Evolutionary conservation across 371 early-diverging fungal genomes (phyloP), one percentile per base, ranked within the genome.

Genomic region (Paramicrosporidium saccamoebae): DNA sequence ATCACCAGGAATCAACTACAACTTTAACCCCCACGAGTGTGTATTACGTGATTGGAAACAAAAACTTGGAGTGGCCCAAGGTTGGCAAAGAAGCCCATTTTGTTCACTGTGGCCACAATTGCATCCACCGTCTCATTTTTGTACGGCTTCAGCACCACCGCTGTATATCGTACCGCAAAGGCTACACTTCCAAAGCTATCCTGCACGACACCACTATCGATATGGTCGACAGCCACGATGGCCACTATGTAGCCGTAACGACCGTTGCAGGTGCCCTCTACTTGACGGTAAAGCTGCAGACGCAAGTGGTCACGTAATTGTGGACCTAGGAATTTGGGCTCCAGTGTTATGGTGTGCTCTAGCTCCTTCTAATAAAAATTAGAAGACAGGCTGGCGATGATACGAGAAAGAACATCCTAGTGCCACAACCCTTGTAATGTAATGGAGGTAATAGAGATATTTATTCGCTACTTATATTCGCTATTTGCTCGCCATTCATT

Each of bases 51-150:
- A 17, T 49, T 60, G 1, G 90, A 72, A 4, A 97, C 77, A 54
- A 94, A 97, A 6, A 94, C 71, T 35, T 69, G 61, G 13, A 97
- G 47, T 1, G 98, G 98, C 1, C 98, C 98, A 9, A 78, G 75
- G 28, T 77, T 78, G 6, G 73, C 81, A 46, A 86, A 88, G 37
- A 94, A 75, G 3, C 98, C 98, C 58, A 86, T 69, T 65, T 75
- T 79, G 37, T 77, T 90, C 7, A 92, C 88, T 14, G 66, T 69
- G 0, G 69, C 71, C 2, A 94, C 86, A 7, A 74, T 56, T 0
- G 75, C 96, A 41, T 98, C 94, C 2, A 95, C 49, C 1, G 95
- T 92, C 47, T 96, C 81, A 21, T 75, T 73, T 32, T 77, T 88
- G 46, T 74, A 82, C 10, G 95, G 94, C 37, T 79, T 88, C 34